These are phyloP conservation scores for Anthoceros angustus DNA, from an alignment of 225 moss, liverwort and hornwort species.

Conservation along the genomic window DNA sequence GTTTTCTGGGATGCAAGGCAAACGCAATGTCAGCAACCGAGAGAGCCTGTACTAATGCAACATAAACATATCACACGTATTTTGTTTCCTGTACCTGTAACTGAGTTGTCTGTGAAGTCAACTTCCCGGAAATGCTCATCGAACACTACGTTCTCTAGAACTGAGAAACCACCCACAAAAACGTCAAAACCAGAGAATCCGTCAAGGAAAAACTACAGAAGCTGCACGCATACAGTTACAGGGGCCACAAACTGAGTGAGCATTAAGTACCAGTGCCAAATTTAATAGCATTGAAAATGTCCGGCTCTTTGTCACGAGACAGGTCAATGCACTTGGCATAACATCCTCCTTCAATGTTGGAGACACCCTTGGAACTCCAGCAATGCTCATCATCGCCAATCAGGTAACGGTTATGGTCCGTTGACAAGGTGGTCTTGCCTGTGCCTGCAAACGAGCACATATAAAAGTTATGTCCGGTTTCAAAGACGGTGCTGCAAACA, in stretches of 20 bases:
- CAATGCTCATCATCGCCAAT: slow-evolving; percentile 99
- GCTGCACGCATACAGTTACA: neutral
- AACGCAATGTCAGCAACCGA: neutral
- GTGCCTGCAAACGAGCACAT: slow-evolving; percentile 41
- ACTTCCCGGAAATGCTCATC: slow-evolving; percentile 83
- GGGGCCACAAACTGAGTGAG: neutral
- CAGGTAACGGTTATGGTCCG: slow-evolving; percentile 68
- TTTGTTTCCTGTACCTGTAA: slow-evolving; percentile 43
- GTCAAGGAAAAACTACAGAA: neutral
- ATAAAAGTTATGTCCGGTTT: slow-evolving; percentile 7
- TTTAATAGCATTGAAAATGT: slow-evolving; percentile 97
- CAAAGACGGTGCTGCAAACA: slow-evolving; percentile 32
- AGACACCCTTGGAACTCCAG: slow-evolving; percentile 70
- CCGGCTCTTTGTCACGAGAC: slow-evolving; percentile 67
- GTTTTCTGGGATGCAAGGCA: slow-evolving; percentile 38
- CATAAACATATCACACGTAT: no score
- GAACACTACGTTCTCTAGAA: slow-evolving; percentile 91
- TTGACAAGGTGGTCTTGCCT: slow-evolving; percentile 93
- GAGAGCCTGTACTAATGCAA: neutral
- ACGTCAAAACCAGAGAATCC: neutral
- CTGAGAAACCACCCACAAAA: slow-evolving; percentile 15
- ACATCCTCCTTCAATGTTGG: slow-evolving; percentile 97
- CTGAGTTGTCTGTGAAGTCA: slow-evolving; percentile 75
- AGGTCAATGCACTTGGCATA: slow-evolving; percentile 98
- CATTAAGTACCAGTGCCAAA: slow-evolving; percentile 61